Evolutionary conservation across 306 rosid genomes (phyloP), one percentile per base, ranked within the genome.

Genomic region (Gastrolobium villosum): DNA sequence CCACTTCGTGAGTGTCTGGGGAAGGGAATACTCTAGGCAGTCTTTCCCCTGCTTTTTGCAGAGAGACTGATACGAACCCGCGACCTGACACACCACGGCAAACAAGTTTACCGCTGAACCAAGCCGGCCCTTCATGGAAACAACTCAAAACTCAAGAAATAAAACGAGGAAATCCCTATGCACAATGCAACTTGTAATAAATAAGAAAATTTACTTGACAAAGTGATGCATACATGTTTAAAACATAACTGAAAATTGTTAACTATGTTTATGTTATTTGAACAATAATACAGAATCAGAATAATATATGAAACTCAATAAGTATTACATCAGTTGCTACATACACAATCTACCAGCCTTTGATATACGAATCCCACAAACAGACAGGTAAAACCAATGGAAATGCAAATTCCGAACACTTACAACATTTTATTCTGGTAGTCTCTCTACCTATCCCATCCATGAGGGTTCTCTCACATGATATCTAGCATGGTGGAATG

Each of bases 161-260:
- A 34, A 3, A 72, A 50, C 14, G 41, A 26, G 55, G 20, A 63
- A 72, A 63, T 28, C 63, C 28, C 72, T 52, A 11, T 49, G 15
- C 30, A 43, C 59, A 15, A 49, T 15, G 10, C 74, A 65, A 77
- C 66, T 37, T 34, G 65, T 14, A 64, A 15, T 41, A 32, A 50
- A 63, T 52, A 64, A 57, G 60, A 31, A 10, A 52, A 5, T 39
- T 62, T 2, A 30, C 6, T 59, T 65, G 59, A 57, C 32, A 11
- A 75, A 61, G 79, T 34, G 68, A 64, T 41, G n/a, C 13, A 44
- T 35, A 72, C 56, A 49, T 62, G 61, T 62, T 32, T 9, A 49
- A 55, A 32, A 59, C 71, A 60, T 50, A 10, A 36, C 37, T 37
- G 59, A 44, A 69, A 48, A 60, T 69, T 69, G 34, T 10, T 44